phyloP scores from a whole-genome alignment of 257 asterid genomes.

The Paraleonurus japonicus region DNA sequence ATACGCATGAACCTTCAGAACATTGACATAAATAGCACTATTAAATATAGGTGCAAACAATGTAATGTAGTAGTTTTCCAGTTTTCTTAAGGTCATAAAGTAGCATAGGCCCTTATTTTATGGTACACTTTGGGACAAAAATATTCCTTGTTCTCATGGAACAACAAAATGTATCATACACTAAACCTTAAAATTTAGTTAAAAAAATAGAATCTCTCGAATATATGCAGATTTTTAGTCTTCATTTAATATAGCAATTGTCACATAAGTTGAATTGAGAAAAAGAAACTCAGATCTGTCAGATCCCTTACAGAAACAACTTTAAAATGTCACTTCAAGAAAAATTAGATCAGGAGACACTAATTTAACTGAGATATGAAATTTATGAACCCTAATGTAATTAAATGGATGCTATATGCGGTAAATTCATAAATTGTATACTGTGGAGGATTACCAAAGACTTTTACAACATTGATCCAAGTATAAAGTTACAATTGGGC shows the following conservation, averaged over 20 bases:
- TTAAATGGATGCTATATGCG: background rate
- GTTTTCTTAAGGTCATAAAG: background rate
- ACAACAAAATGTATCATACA: conserved; percentile 1
- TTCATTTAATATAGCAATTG: background rate
- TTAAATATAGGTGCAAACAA: conserved; percentile 2
- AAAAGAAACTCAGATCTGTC: background rate
- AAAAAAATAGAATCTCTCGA: background rate
- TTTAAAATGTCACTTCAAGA: background rate
- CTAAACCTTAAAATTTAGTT: background rate
- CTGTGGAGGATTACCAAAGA: background rate
- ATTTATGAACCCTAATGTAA: background rate
- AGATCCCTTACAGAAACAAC: background rate
- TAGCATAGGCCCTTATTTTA: background rate
- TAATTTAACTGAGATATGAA: background rate
- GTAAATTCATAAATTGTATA: background rate
- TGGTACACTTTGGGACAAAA: background rate
- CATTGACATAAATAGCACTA: too few relatives aligned
- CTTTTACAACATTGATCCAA: background rate
- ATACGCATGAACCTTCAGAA: background rate
- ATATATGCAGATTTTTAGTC: background rate
- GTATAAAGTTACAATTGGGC: background rate
- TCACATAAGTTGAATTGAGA: background rate
- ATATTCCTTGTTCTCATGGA: background rate
- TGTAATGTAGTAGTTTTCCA: background rate
- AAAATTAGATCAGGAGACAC: background rate